Percentiles rank a stretch among this genome's conserved stretches.
phyloP scores from a whole-genome alignment of 2,329 filamentous ascomycete species.

The Hortaea werneckii region DNA sequence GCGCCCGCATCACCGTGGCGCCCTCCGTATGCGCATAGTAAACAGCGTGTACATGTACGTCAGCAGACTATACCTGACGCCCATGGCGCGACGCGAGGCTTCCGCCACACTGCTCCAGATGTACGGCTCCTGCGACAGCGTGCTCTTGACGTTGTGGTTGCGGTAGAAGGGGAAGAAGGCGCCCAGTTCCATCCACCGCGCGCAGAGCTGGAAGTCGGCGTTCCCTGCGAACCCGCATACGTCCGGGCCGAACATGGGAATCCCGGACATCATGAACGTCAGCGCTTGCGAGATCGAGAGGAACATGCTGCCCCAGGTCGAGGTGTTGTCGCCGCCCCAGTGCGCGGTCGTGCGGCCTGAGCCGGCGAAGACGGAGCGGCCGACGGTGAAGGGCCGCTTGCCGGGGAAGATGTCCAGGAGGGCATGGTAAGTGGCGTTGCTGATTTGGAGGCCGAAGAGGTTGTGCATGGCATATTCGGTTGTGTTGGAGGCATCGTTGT shows the following conservation, averaged over 20 bases:
- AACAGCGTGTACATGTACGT: conserved; percentile 67
- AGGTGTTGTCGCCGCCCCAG: conserved; percentile 21
- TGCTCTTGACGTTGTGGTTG: conserved; percentile 57
- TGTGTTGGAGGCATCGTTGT: conserved; percentile 15
- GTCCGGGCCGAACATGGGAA: conserved; percentile 22
- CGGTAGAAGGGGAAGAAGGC: conserved; percentile 67
- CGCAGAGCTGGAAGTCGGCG: conserved; percentile 19
- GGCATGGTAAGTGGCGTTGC: conserved; percentile 17
- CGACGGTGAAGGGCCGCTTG: conserved; percentile 18
- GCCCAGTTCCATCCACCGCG: conserved; percentile 27
- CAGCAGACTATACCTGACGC: conserved; percentile 57
- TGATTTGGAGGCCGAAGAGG: conserved; percentile 15
- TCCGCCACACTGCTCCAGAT: conserved; percentile 52
- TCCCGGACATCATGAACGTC: conserved; percentile 16
- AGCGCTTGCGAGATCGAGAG: conserved; percentile 11
- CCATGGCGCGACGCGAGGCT: conserved; percentile 53
- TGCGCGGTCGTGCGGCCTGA: conserved; percentile 13
- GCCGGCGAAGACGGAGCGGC: conserved; percentile 16
- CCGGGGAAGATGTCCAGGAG: conserved; percentile 15
- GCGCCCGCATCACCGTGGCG: conserved; percentile 58
- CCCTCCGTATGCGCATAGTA: conserved; percentile 54
- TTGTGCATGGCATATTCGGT: conserved; percentile 18
- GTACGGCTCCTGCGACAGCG: conserved; percentile 57
- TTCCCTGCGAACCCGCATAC: conserved; percentile 21
- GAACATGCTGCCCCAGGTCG: conserved; percentile 18